These are phyloP conservation scores for Cordyceps cicadae DNA, from an alignment of 2,329 filamentous ascomycete species.

Conservation along the genomic window DNA sequence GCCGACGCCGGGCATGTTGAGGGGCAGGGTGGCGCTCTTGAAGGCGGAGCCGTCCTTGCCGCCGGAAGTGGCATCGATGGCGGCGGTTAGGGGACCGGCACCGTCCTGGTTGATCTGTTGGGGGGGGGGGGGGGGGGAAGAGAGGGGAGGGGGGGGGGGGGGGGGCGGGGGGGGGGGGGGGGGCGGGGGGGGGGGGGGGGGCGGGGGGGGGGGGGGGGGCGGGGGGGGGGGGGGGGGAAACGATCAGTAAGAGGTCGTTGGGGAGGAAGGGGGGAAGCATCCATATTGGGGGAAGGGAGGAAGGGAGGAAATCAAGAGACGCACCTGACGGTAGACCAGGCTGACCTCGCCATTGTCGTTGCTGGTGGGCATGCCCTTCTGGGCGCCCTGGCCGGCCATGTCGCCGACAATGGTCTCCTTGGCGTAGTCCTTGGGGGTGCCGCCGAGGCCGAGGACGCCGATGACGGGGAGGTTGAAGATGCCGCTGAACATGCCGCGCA, in stretches of 20 bases:
- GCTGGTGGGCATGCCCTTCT: conserved; percentile 50
- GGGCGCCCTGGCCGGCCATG: conserved; percentile 45
- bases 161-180: no score
- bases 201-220: no score
- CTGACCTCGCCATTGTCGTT: conserved; percentile 51
- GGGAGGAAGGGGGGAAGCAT: no score
- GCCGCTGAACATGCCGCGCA: conserved; percentile 15
- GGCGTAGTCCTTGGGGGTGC: conserved; percentile 31
- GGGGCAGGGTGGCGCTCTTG: conserved; percentile 45
- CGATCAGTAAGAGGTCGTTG: no score
- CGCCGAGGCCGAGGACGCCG: conserved; percentile 17
- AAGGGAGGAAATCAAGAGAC: not conserved
- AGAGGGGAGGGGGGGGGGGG: no score
- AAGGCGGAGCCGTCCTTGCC: conserved; percentile 50
- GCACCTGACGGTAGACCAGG: conserved; percentile 51
- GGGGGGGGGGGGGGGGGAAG: no score
- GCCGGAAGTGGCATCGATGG: conserved; percentile 50
- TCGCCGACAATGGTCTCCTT: conserved; percentile 45
- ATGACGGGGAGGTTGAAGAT: conserved; percentile 8
- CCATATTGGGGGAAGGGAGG: no score
- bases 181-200: no score
- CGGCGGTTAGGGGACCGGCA: conserved; percentile 49
- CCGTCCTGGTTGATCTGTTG: conserved; percentile 58
- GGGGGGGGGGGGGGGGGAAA: no score
- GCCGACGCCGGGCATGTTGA: conserved; percentile 48